These are phyloP conservation scores for Scopulariopsis brevicaulis DNA, from an alignment of 2,329 filamentous ascomycete genomes.

Conservation along the genomic window DNA sequence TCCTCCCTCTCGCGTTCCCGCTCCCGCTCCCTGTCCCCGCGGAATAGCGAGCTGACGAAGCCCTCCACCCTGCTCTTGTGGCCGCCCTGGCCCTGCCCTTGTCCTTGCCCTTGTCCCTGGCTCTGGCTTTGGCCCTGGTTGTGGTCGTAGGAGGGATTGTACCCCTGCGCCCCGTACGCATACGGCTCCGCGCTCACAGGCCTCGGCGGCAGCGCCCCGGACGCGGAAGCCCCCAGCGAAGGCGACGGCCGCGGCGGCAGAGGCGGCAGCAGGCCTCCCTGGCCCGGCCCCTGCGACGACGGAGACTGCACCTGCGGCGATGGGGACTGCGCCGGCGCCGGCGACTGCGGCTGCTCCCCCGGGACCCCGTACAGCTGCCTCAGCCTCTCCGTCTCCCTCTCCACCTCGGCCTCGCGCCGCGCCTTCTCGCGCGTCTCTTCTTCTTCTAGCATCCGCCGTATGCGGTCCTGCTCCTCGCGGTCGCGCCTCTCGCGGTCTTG, in stretches of 20 bases:
- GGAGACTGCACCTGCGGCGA: conserved; percentile 8
- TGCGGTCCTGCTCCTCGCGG: conserved; percentile 37
- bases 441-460: conserved; percentile 51
- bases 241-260: conserved; percentile 14
- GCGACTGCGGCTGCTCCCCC: conserved; percentile 11
- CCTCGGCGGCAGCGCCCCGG: conserved; percentile 20
- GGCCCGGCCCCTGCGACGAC: conserved; percentile 14
- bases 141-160: conserved; percentile 10
- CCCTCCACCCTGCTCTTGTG: conserved; percentile 12
- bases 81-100: conserved; percentile 11
- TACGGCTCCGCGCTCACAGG: conserved; percentile 35
- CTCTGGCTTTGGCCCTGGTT: background rate
- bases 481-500: conserved; percentile 38
- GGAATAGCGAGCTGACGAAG: conserved; percentile 25
- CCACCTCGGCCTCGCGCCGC: conserved; percentile 46
- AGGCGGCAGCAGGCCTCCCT: conserved; percentile 10
- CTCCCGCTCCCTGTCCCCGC: conserved; percentile 27
- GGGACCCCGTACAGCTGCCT: conserved; percentile 53
- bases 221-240: background rate
- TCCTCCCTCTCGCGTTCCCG: conserved; percentile 28
- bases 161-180: conserved; percentile 11
- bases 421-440: conserved; percentile 52
- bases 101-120: conserved; percentile 8
- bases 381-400: conserved; percentile 76
- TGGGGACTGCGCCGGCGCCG: conserved; percentile 15